Evolutionary conservation across 2,329 filamentous ascomycete species (phyloP), one percentile per base, ranked within the genome.

Genomic region (Cadophora luteo-olivacea): DNA sequence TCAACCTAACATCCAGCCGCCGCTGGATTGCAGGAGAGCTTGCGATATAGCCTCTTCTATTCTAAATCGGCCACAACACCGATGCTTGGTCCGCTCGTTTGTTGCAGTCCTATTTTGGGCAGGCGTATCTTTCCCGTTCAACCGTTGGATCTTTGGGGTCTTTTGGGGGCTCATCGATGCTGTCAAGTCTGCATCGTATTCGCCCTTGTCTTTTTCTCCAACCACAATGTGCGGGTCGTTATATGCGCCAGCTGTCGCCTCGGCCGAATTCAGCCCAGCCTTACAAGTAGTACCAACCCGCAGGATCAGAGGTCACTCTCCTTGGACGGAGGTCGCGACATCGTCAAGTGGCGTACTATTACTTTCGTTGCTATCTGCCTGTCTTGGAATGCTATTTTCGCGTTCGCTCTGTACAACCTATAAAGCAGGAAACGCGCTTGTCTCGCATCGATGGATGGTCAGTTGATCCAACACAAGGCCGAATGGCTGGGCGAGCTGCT

Each of bases 361-460:
- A 29, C 6, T n/a, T 55, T 55, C 33, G 29, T 54, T 25, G 48
- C 29, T 54, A n/a, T 38, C 22, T 54, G 49, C 33, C 32, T 64
- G 33, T 33, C 33, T 55, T 55, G 22, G 11, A 8, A 4, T 55
- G 16, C 32, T 64, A 54, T 64, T 64, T 29, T 64, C 49, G 61
- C 4, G 49, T 41, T 45, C 22, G 48, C 24, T 41, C 48, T 45
- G 22, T 64, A 19, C 49, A 14, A 41, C n/a, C n/a, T 22, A 29
- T 41, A 11, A 33, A 41, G 57, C 8, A 25, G 16, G 16, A 52
- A 55, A 52, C 16, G 49, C 61, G 45, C 22, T 29, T 64, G n/a
- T 55, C 49, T 54, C 49, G 61, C 61, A 45, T 64, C 22, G 22
- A 36, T 36, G 33, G 61, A 24, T 55, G 49, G 49, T 64, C 48